phyloP scores from a whole-genome alignment of 805 yeast genomes.

The Candida tammaniensis region DNA sequence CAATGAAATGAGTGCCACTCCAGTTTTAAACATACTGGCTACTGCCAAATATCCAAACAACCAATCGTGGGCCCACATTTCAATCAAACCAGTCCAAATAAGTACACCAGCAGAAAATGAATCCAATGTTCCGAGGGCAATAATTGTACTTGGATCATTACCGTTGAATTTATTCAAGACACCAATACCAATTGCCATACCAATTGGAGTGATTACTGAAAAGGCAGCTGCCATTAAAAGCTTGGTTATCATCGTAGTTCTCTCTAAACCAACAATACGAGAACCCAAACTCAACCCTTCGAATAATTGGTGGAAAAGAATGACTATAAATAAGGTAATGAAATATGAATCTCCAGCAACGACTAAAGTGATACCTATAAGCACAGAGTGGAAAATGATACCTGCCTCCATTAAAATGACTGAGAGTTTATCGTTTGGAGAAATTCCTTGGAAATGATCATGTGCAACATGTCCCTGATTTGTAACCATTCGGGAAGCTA shows the following conservation, averaged over 20 bases:
- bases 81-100: constrained; percentile 30
- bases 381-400: constrained; percentile 29
- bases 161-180: constrained; percentile 25
- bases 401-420: constrained; percentile 23
- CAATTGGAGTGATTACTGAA: constrained; percentile 26
- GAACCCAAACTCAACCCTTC: constrained; percentile 32
- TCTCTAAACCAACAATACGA: constrained; percentile 17
- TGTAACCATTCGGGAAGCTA: too few relatives aligned
- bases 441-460: background rate
- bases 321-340: constrained; percentile 27
- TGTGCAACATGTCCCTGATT: background rate
- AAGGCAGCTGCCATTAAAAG: constrained; percentile 19
- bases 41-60: constrained; percentile 19
- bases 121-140: constrained; percentile 32
- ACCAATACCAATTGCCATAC: constrained; percentile 33
- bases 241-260: constrained; percentile 6
- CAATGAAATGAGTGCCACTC: constrained; percentile 14
- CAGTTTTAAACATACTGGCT: constrained; percentile 15
- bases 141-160: constrained; percentile 25
- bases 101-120: constrained; percentile 33
- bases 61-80: constrained; percentile 31
- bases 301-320: constrained; percentile 30
- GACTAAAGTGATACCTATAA: constrained; percentile 27
- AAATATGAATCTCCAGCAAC: constrained; percentile 29
- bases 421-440: constrained; percentile 11